Conservation (phyloP, 2,329 filamentous ascomycete genomes). For the Lithohypha guttulata region DNA sequence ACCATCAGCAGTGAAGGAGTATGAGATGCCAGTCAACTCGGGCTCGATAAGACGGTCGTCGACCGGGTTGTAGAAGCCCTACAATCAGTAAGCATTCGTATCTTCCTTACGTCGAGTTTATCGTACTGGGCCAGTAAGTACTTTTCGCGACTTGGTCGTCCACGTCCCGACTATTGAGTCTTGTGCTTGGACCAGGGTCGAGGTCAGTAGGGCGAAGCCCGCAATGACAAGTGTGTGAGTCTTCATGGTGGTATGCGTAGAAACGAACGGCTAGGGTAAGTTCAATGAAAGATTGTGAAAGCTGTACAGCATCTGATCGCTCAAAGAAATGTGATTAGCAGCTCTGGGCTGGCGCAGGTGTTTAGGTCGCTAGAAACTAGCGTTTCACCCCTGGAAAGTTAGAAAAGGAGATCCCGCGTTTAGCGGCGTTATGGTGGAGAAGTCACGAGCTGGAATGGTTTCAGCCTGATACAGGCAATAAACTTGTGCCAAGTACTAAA, state of each 20-base stretch:
- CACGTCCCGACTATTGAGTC: slow-evolving; percentile 55
- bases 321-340: too few relatives aligned
- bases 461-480: too few relatives aligned
- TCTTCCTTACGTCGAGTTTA: not conserved
- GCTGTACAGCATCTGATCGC: too few relatives aligned
- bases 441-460: too few relatives aligned
- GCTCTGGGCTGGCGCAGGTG: too few relatives aligned
- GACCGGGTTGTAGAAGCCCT: slow-evolving; percentile 61
- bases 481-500: too few relatives aligned
- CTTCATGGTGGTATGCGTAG: not conserved
- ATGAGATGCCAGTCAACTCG: slow-evolving; percentile 56
- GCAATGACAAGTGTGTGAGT: not conserved
- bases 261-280: not conserved
- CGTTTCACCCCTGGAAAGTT: too few relatives aligned
- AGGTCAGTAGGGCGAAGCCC: slow-evolving; percentile 11
- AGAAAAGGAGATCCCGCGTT: too few relatives aligned
- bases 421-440: too few relatives aligned
- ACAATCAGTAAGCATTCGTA: slow-evolving; percentile 2
- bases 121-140: slow-evolving; percentile 57
- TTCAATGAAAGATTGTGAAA: too few relatives aligned
- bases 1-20: slow-evolving; percentile 60
- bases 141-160: slow-evolving; percentile 59
- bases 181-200: slow-evolving; percentile 14
- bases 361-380: too few relatives aligned
- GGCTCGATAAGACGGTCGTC: slow-evolving; percentile 58